These are phyloP conservation scores for Rhodofomes roseus DNA, from an alignment of 1,284 basidiomycete genomes.

Conservation along the genomic window DNA sequence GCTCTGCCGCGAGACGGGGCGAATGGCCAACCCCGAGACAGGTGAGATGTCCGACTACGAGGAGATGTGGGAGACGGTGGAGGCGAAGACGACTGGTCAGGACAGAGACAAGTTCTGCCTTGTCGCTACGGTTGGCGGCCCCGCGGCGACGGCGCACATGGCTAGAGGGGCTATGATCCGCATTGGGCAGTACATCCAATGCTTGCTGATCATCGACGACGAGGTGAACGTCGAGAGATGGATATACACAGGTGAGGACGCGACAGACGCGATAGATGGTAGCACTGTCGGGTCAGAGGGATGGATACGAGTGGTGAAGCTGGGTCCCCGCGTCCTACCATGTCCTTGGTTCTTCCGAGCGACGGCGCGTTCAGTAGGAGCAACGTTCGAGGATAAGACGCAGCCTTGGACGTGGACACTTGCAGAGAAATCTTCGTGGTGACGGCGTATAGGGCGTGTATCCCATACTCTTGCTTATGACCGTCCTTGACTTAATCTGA, in stretches of 20 bases:
- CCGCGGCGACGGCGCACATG: background rate
- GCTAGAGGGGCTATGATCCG: background rate
- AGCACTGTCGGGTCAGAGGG: background rate
- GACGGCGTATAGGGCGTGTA: background rate
- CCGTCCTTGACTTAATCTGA: no score
- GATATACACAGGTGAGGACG: background rate
- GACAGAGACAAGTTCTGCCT: background rate
- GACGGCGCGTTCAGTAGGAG: background rate
- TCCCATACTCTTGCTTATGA: no score
- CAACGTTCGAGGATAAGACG: background rate
- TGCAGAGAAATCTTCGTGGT: background rate
- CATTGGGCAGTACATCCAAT: background rate
- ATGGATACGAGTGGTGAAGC: background rate
- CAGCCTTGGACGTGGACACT: background rate
- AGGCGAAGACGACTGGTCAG: background rate
- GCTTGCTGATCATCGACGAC: background rate
- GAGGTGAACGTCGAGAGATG: background rate
- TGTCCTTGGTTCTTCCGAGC: background rate
- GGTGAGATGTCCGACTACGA: background rate
- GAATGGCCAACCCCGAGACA: background rate
- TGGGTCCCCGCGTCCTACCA: background rate
- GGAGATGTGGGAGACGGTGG: conserved; percentile 1
- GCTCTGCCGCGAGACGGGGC: background rate
- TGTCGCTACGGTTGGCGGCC: background rate
- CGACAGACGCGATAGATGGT: background rate